phyloP scores from a whole-genome alignment of 148 eudicot species.

The Diospyros kaki region DNA sequence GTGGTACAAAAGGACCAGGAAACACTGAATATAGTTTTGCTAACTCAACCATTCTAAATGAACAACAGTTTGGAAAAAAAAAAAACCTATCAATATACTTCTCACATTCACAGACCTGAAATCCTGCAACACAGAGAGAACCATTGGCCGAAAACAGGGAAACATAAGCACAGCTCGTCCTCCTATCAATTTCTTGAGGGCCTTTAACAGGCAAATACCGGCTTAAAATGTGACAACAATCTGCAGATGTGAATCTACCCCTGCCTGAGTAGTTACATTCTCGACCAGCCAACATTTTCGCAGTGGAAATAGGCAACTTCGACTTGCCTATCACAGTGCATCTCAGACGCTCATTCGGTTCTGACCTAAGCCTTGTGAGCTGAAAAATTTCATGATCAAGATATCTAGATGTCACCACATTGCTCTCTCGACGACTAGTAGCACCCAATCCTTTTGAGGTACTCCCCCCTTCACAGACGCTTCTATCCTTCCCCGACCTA shows the following conservation, averaged over 20 bases:
- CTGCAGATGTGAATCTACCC: conserved; percentile 63
- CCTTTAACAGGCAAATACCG: conserved; percentile 71
- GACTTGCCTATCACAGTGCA: conserved; percentile 27
- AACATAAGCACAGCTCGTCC: conserved; percentile 70
- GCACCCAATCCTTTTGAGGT: conserved; percentile 14
- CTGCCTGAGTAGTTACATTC: conserved; percentile 72
- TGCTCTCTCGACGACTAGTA: conserved; percentile 6
- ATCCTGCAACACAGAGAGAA: conserved; percentile 78
- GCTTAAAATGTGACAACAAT: conserved; percentile 60
- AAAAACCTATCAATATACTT: not conserved
- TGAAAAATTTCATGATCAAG: conserved; percentile 79
- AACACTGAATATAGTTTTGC: not conserved
- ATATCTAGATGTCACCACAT: not conserved
- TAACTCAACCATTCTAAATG: not conserved
- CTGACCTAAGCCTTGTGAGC: conserved; percentile 67
- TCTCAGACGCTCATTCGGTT: conserved; percentile 44
- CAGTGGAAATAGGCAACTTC: conserved; percentile 40
- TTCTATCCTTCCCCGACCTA: conserved; percentile 18
- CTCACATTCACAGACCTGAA: conserved; percentile 49
- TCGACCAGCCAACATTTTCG: conserved; percentile 72
- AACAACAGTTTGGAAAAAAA: not conserved
- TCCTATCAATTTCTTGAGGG: conserved; percentile 60
- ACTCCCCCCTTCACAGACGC: conserved; percentile 13
- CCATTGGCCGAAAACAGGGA: conserved; percentile 86
- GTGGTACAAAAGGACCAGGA: conserved; percentile 7